Base-by-base conservation (phyloP, 225 moss, liverwort and hornwort genomes). In the Neckera pumila region DNA sequence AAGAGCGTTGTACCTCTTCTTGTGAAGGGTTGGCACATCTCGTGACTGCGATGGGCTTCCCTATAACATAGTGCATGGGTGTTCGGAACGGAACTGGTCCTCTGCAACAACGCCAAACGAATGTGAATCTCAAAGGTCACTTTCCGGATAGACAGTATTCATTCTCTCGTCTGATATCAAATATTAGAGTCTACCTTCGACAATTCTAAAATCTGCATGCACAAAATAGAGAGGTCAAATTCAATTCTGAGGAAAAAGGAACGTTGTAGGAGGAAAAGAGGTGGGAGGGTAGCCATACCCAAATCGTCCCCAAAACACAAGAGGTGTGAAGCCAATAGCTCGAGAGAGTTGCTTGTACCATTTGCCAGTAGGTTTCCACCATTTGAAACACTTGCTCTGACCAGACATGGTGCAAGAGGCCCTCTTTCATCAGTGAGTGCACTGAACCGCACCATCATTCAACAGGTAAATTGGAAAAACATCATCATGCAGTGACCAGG, bases 231-330 rank as follows among this genome's bases (percentile, higher is more conserved):
- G 45, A 40, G 43, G 31, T 17, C 77, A 86, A n/a, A n/a, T 60
- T 25, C 73, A 59, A 71, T 86, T 74, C 43, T 54, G 36, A 85
- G 74, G 17, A 51, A 59, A 65, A 59, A n/a, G 17, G n/a, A 49
- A 70, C 60, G 38, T 36, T 12, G 59, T 38, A 42, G 49, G 18
- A 34, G 85, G 42, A 72, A 90, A 74, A n/a, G 86, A 83, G 30
- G 54, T 86, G 36, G 64, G 76, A 77, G 27, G 58, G 53, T 45
- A 53, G 67, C 81, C 89, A 60, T 93, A 97, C 96, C 98, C 96
- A 87, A 91, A 94, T 90, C 92, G 94, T 86, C 98, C 97, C 98
- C 98, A 97, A 89, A 97, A 98, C 51, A 97, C 34, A 53, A 98
- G 88, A 27, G 98, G 98, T 58, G 97, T 96, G 85, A 98, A 98